These are phyloP conservation scores for Neurospora tetraspora DNA, from an alignment of 495 filamentous ascomycete species.

Conservation along the genomic window DNA sequence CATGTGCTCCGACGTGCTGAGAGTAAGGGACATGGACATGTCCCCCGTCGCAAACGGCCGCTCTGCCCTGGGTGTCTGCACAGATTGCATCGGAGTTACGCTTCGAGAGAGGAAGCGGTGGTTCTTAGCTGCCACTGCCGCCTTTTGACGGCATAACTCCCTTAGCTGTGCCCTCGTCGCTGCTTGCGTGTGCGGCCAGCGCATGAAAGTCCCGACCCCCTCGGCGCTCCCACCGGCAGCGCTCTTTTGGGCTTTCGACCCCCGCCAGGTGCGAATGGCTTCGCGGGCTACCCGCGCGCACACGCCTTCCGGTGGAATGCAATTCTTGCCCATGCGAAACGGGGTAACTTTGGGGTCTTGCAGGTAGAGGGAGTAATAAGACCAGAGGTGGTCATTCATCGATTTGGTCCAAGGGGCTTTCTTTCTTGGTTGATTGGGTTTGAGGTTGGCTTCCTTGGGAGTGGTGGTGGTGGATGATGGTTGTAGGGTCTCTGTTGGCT, in stretches of 20 bases:
- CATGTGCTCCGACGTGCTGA: constrained; percentile 75
- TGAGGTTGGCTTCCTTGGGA: background rate
- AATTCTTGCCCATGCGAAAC: constrained; percentile 80
- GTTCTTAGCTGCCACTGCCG: constrained; percentile 55
- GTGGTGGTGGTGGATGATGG: background rate
- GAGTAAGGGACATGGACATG: constrained; percentile 72
- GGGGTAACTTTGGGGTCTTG: constrained; percentile 90
- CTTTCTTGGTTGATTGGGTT: constrained; percentile 18
- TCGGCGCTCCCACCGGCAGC: constrained; percentile 38
- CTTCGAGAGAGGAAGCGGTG: constrained; percentile 53
- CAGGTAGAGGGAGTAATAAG: constrained; percentile 76
- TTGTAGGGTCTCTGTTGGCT: background rate
- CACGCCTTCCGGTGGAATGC: constrained; percentile 79
- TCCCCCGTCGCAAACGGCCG: constrained; percentile 54
- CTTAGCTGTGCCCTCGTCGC: constrained; percentile 75
- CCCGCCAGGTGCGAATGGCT: constrained; percentile 77
- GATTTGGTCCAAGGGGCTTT: constrained; percentile 67
- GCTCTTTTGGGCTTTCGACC: constrained; percentile 41
- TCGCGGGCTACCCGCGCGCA: constrained; percentile 80
- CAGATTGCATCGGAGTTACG: constrained; percentile 44
- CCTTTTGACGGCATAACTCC: constrained; percentile 69
- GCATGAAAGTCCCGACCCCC: constrained; percentile 29
- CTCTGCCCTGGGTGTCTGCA: background rate
- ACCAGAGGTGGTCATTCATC: constrained; percentile 92
- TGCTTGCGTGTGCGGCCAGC: constrained; percentile 77